phyloP scores from a whole-genome alignment of 768 basidiomycete genomes.

The Kwoniella sp. region DNA sequence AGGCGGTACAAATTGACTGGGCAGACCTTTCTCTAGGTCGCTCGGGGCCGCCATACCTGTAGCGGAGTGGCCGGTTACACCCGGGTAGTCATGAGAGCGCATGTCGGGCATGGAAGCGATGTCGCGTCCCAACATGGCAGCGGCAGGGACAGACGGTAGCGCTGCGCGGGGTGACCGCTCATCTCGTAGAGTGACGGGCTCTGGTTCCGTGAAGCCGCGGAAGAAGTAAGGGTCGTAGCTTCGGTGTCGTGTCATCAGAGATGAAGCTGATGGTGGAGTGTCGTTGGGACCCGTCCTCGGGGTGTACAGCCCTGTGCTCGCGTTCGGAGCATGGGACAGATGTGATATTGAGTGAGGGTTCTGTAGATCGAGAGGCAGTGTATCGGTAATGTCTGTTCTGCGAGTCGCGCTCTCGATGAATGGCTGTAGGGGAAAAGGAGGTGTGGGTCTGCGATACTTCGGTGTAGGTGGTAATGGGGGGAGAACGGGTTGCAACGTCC shows the following conservation, averaged over 20 bases:
- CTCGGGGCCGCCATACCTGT: background rate
- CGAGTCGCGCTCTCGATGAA: constrained; percentile 1
- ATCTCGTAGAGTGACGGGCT: background rate
- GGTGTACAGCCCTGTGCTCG: background rate
- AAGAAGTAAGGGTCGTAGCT: constrained; percentile 25
- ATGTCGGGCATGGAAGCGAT: background rate
- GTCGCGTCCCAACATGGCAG: background rate
- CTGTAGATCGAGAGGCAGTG: background rate
- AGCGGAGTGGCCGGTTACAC: background rate
- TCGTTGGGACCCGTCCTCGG: background rate
- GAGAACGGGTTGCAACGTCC: constrained; percentile 2
- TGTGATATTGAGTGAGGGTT: background rate
- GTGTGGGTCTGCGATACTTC: constrained; percentile 17
- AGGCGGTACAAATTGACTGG: background rate
- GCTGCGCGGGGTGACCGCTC: background rate
- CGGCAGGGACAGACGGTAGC: background rate
- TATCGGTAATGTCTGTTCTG: background rate
- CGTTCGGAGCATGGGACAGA: background rate
- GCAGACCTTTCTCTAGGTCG: constrained; percentile 12
- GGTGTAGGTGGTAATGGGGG: constrained; percentile 15
- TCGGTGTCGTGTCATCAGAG: constrained; percentile 14
- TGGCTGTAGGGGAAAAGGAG: background rate
- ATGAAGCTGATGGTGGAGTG: constrained; percentile 5
- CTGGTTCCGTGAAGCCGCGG: constrained; percentile 10
- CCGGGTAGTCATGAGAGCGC: too few relatives aligned